Base-by-base conservation (phyloP, 257 asterid genomes). In the Pogostemon cablin region DNA sequence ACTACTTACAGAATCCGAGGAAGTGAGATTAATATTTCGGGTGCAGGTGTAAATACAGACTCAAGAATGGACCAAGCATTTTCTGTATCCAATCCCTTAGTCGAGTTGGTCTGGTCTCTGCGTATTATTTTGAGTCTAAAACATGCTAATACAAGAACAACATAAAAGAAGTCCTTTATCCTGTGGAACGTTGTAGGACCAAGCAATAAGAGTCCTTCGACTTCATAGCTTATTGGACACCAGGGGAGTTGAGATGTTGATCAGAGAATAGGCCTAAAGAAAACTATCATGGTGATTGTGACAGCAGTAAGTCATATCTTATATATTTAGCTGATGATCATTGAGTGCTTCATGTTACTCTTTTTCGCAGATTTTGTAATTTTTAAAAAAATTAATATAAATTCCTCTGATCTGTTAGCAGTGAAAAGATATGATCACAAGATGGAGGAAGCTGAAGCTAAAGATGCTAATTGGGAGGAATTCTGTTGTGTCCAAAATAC, bases 11-110 rank as follows among this genome's bases (percentile, higher is more conserved):
- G 77, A 58, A 75, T 66, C 43, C 40, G 40, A 42, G 60, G 75
- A 55, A 55, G 80, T 46, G 44, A 54, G 78, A 72, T 73, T 46
- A 44, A 58, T 39, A 20, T 55, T 75, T 67, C 78, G 57, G 96
- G 97, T 91, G 97, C 91, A 88, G 90, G 96, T 91, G 95, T 73
- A 88, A 88, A 85, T 86, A 96, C 96, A 81, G 72, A 78, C 58
- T 73, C 83, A 43, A 52, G 53, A 43, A 59, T 56, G 57, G 80
- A 81, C 75, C 74, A 73, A 84, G 68, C 79, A 65, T 81, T 82
- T 67, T 79, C 84, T 35, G 80, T 81, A 37, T 70, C 86, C 46
- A 87, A 86, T 75, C 88, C 92, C 65, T 62, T 86, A 11, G 75
- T 89, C 40, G 97, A 88, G 79, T 66, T 90, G 79, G 93, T 88